phyloP scores from a whole-genome alignment of 1,139 yeast species.

The Debaryomycetaceae sp. region DNA sequence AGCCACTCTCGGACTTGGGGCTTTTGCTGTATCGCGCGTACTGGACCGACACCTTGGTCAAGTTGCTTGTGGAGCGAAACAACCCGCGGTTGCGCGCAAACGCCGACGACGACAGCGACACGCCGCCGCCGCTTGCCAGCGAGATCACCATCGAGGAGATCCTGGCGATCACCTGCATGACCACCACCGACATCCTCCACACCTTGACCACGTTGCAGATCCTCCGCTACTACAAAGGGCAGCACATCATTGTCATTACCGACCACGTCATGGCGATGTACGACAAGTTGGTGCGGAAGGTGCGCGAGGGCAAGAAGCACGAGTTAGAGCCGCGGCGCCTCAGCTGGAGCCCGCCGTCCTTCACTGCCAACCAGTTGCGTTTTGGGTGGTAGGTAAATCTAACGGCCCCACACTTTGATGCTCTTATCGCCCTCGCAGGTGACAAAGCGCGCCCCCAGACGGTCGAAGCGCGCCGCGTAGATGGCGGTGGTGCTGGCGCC shows the following conservation, averaged over 20 bases:
- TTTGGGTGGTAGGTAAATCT: slow-evolving; percentile 71
- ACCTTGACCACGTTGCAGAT: slow-evolving; percentile 89
- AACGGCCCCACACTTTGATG: slow-evolving; percentile 69
- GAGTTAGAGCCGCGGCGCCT: slow-evolving; percentile 68
- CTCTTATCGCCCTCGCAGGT: slow-evolving; percentile 92
- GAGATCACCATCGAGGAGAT: slow-evolving; percentile 93
- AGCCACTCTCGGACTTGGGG: slow-evolving; percentile 93
- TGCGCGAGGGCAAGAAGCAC: slow-evolving; percentile 65
- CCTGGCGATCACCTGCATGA: slow-evolving; percentile 84
- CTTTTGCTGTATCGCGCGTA: slow-evolving; percentile 88
- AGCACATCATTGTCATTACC: slow-evolving; percentile 87
- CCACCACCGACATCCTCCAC: slow-evolving; percentile 91
- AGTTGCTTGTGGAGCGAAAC: slow-evolving; percentile 61
- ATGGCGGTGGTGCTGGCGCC: slow-evolving; percentile 69
- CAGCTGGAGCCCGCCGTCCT: slow-evolving; percentile 93
- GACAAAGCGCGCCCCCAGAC: slow-evolving; percentile 72
- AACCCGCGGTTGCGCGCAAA: slow-evolving; percentile 38
- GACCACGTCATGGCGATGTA: slow-evolving; percentile 77
- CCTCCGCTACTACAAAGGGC: slow-evolving; percentile 90
- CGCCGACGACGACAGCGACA: slow-evolving; percentile 24
- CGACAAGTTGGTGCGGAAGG: slow-evolving; percentile 59
- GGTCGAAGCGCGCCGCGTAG: slow-evolving; percentile 70
- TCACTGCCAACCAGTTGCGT: slow-evolving; percentile 91
- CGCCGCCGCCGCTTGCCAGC: slow-evolving; percentile 22
- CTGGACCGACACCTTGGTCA: slow-evolving; percentile 90